Evolutionary conservation across 495 filamentous ascomycete species (phyloP).

Genomic region (Cercophora samala): DNA sequence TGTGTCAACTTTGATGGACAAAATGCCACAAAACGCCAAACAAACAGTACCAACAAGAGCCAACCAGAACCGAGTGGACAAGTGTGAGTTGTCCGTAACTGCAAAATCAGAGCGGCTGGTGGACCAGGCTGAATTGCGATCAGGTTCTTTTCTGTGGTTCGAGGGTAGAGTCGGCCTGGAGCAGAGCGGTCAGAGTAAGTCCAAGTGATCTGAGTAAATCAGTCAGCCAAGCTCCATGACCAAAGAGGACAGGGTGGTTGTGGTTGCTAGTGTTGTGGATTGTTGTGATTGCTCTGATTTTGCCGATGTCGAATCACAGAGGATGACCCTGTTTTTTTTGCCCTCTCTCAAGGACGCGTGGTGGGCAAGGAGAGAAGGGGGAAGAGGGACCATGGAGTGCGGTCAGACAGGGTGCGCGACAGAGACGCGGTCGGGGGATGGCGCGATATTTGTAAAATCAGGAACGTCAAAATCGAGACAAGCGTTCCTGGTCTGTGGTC

Average conservation of each 20-base stretch:
- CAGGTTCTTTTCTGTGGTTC: neutral
- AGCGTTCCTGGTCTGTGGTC: conserved; percentile 1
- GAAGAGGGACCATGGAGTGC: neutral
- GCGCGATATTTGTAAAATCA: conserved; percentile 28
- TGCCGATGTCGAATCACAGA: neutral
- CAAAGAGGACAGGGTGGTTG: neutral
- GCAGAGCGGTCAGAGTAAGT: neutral
- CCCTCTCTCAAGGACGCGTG: neutral
- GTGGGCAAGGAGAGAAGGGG: neutral
- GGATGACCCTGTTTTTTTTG: conserved; percentile 4
- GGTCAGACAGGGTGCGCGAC: neutral
- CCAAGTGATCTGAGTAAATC: conserved; percentile 13
- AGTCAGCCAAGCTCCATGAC: conserved; percentile 13
- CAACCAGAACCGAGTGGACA: neutral
- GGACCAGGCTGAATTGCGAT: neutral
- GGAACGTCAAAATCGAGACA: conserved; percentile 12
- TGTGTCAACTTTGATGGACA: neutral
- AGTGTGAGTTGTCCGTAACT: neutral
- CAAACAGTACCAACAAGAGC: neutral
- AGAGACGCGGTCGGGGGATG: conserved; percentile 9
- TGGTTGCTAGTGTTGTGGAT: conserved; percentile 13
- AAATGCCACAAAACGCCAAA: neutral
- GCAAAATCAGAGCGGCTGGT: neutral
- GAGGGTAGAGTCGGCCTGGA: neutral
- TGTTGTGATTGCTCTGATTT: conserved; percentile 9